Base-by-base conservation (phyloP, 1,284 basidiomycete species). In the Phylloboletellus chloephorus region DNA sequence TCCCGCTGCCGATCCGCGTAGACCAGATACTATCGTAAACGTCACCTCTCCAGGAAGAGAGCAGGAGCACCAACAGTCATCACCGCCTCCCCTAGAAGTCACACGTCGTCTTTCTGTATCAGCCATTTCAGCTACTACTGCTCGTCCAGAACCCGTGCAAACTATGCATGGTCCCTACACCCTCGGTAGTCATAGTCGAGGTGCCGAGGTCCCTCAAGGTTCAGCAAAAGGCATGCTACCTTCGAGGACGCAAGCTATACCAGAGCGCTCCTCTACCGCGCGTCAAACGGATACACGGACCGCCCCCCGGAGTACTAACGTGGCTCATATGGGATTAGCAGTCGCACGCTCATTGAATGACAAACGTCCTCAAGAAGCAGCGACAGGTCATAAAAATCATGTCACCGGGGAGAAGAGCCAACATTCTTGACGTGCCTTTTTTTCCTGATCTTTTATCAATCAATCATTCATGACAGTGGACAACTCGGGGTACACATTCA, bases 81-180 rank as follows among this genome's bases (percentile, higher is more conserved):
- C 71, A 6, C 68, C 67, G 9, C 50, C 57, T 9, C 68, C 78
- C 4, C 68, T 68, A 42, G 74, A 78, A 37, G 54, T 68, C 9
- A 50, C 58, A 12, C 64, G 74, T 35, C 65, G 74, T 8, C 58
- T 69, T 31, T 76, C 75, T 0, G 56, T 73, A 23, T 73, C 74
- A 20, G 28, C 28, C 10, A 16, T 36, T 17, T 73, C 74, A 20
- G 28, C 28, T 11, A 16, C 38, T 17, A 68, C 69, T 2, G 66
- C 64, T 19, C 68, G 77, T 24, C 56, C 74, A 37, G 78, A 79
- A 21, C 60, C 32, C 52, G 60, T 17, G 62, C 59, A 57, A 31
- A 52, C 52, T 17, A 45, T 48, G 39, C 52, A 29, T 43, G 52
- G 31, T 45, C 52, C 57, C 2, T 61, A 56, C 33, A 32, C 28